Conservation (phyloP, 2,329 filamentous ascomycete species). For the Chaetomiaceae sp. region DNA sequence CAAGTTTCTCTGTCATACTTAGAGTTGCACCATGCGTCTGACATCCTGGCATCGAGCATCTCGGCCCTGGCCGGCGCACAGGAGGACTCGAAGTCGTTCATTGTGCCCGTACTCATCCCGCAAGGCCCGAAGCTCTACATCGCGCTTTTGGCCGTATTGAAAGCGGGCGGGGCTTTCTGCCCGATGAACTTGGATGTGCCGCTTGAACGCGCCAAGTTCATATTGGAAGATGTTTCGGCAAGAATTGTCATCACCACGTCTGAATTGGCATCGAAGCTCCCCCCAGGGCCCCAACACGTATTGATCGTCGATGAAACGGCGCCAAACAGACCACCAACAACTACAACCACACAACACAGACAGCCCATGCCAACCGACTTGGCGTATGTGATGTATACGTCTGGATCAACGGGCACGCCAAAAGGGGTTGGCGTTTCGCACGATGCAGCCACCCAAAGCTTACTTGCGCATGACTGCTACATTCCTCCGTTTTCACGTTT, state of each 20-base stretch:
- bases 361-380: slow-evolving; percentile 40
- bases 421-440: slow-evolving; percentile 87
- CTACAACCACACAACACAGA: slow-evolving; percentile 4
- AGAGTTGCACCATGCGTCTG: slow-evolving; percentile 56
- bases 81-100: slow-evolving; percentile 32
- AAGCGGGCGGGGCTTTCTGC: slow-evolving; percentile 80
- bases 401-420: slow-evolving; percentile 80
- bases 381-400: slow-evolving; percentile 92
- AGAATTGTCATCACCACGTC: slow-evolving; percentile 61
- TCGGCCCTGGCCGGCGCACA: slow-evolving; percentile 26
- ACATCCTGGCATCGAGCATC: slow-evolving; percentile 52
- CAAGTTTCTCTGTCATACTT: slow-evolving; percentile 54
- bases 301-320: slow-evolving; percentile 33
- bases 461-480: slow-evolving; percentile 74
- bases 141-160: slow-evolving; percentile 70
- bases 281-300: slow-evolving; percentile 29
- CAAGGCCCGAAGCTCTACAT: slow-evolving; percentile 77
- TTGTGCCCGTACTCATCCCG: slow-evolving; percentile 73
- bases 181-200: slow-evolving; percentile 77
- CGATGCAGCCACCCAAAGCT: slow-evolving; percentile 70
- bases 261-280: slow-evolving; percentile 41
- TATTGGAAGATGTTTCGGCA: slow-evolving; percentile 71
- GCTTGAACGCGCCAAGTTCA: slow-evolving; percentile 71
- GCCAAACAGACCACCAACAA: background rate
- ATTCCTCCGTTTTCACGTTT: slow-evolving; percentile 76